Percentiles rank a stretch among this genome's conserved stretches.
phyloP scores from a whole-genome alignment of 768 basidiomycete species.

The Kwoniella bestiolae region DNA sequence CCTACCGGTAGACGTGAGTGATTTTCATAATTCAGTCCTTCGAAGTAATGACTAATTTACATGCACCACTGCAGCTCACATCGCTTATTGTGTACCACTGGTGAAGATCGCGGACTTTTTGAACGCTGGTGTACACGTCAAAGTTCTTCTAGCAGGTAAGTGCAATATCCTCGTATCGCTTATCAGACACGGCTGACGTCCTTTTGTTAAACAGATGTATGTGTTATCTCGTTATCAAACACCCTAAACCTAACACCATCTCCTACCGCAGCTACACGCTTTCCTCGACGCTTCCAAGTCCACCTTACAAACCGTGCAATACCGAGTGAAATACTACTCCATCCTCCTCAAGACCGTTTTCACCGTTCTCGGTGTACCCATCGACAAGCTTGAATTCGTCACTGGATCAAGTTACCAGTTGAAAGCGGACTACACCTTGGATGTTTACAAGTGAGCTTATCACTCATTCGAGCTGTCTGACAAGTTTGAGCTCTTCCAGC shows the following conservation, averaged over 20 bases:
- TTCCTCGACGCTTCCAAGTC: constrained; percentile 98
- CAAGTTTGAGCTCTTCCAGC: background rate
- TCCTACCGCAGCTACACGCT: constrained; percentile 69
- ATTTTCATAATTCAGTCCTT: too few relatives aligned
- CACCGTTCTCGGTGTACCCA: constrained; percentile 85
- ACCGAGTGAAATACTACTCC: constrained; percentile 90
- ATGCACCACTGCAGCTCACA: too few relatives aligned
- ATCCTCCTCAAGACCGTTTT: constrained; percentile 80
- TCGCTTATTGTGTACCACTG: constrained; percentile 94
- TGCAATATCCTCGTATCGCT: background rate
- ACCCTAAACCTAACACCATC: background rate
- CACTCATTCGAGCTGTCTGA: background rate
- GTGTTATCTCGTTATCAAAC: constrained; percentile 22
- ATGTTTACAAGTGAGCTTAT: constrained; percentile 72
- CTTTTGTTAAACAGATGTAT: constrained; percentile 3
- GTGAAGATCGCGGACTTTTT: constrained; percentile 96
- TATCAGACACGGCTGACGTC: constrained; percentile 2
- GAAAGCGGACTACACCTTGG: constrained; percentile 85
- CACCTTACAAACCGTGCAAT: constrained; percentile 82
- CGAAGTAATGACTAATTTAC: too few relatives aligned
- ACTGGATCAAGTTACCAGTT: constrained; percentile 93
- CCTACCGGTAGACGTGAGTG: constrained; percentile 89
- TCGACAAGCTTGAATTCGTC: constrained; percentile 78
- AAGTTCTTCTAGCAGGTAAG: constrained; percentile 76
- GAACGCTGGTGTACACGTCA: constrained; percentile 87